phyloP scores from a whole-genome alignment of 108 stramenopile species.

The Nannochloropsis gaditana region DNA sequence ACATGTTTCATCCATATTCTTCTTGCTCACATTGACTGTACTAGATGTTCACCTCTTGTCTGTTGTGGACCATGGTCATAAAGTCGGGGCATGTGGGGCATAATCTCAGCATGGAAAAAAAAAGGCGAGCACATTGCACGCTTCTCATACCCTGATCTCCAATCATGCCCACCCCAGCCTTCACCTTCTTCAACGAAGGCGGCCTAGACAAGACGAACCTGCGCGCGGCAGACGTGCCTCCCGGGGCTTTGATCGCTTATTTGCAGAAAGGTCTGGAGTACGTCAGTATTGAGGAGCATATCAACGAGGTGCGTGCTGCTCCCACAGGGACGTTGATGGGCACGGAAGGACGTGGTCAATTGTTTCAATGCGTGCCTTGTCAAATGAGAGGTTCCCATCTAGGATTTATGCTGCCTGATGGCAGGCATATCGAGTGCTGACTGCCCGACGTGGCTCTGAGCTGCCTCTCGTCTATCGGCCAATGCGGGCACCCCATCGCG shows the following conservation, averaged over 20 bases:
- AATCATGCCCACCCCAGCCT: conserved; percentile 55
- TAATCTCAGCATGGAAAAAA: background rate
- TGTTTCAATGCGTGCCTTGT: too few species aligned
- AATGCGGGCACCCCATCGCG: too few species aligned
- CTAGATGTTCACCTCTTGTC: background rate
- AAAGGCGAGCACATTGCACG: background rate
- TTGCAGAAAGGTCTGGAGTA: conserved; percentile 57
- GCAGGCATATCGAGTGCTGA: too few species aligned
- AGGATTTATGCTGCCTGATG: background rate
- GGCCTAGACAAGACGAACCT: conserved; percentile 65
- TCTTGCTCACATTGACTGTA: background rate
- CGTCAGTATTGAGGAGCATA: conserved; percentile 56
- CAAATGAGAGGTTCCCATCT: too few species aligned
- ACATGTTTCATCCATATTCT: background rate
- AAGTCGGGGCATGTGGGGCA: too few species aligned
- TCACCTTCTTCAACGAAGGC: conserved; percentile 88
- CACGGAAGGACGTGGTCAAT: too few species aligned
- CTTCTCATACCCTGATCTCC: background rate
- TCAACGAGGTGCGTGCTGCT: conserved; percentile 40
- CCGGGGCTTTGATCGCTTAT: conserved; percentile 56
- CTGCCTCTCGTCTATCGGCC: too few species aligned
- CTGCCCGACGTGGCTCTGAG: too few species aligned
- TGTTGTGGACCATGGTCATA: background rate
- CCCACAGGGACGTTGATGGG: too few species aligned
- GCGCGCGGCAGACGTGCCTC: conserved; percentile 51